Evolutionary conservation across 495 filamentous ascomycete genomes (phyloP), one percentile per base, ranked within the genome.

Genomic region (Aspergillus olivimuriae): DNA sequence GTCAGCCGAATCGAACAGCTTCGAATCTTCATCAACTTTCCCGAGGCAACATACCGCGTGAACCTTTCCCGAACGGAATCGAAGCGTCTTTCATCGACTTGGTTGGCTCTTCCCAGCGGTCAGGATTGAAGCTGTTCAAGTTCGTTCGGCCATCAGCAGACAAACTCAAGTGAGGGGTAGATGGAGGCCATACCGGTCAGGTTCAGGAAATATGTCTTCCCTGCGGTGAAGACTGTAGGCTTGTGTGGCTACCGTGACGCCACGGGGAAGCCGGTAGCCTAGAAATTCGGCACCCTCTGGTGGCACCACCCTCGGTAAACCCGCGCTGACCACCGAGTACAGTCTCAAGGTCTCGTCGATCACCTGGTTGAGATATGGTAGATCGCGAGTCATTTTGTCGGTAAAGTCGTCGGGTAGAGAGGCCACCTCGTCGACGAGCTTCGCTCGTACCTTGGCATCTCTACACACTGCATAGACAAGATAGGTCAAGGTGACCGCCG

Each of bases 321-420:
- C 75, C 14, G 61, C 62, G 1, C 71, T 65, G 0, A 72, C 70
- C 3, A 74, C 72, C 1, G 70, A 65, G 46, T 80, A 67, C 10
- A 83, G 52, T 1, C 79, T 63, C 28, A 83, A 55, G 0, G 77
- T 62, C 55, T 85, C 79, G 18, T 71, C 66, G 50, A 79, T 77
- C 19, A 73, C 61, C 22, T 62, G 61, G 41, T 74, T 70, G n/a
- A 81, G 48, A 41, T 71, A 63, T 2, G 61, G 58, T 6, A 72
- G 43, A 4, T 49, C 43, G 17, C 67, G 56, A 1, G 72, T 47
- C 34, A 58, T 39, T 9, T 44, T 20, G 23, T 62, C 59, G 1
- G 34, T 47, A 36, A 63, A 58, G 4, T 41, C 46, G 0, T 55
- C 44, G 12, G 47, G 48, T 4, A 58, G 39, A 1, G 19, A 24